phyloP scores from a whole-genome alignment of 2,329 filamentous ascomycete species.

The Aphanoascus verrucosus region DNA sequence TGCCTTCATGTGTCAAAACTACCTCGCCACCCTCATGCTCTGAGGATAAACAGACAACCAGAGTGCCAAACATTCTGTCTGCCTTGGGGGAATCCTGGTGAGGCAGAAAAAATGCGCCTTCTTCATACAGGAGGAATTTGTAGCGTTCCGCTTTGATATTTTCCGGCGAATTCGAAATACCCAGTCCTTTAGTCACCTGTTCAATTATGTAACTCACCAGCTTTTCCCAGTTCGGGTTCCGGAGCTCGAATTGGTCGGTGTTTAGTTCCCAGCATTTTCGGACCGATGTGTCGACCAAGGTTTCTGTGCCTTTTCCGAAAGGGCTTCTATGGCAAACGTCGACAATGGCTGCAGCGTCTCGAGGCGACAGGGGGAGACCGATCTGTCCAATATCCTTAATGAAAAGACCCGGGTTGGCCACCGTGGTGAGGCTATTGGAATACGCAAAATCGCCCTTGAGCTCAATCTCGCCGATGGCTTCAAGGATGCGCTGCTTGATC shows the following conservation, averaged over 20 bases:
- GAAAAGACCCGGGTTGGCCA: slow-evolving; percentile 15
- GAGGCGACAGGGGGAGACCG: slow-evolving; percentile 15
- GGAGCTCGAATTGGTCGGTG: slow-evolving; percentile 30
- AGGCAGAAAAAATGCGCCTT: slow-evolving; percentile 41
- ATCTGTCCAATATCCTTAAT: slow-evolving; percentile 15
- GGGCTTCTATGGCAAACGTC: slow-evolving; percentile 19
- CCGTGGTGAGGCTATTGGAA: background rate
- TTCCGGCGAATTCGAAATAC: slow-evolving; percentile 1
- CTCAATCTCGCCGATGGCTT: background rate
- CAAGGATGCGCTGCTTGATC: background rate
- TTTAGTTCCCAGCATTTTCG: slow-evolving; percentile 39
- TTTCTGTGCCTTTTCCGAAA: slow-evolving; percentile 32
- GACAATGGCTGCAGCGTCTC: slow-evolving; percentile 18
- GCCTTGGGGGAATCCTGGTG: slow-evolving; percentile 41
- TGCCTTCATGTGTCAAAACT: slow-evolving; percentile 30
- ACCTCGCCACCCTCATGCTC: slow-evolving; percentile 41
- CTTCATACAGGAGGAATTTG: slow-evolving; percentile 43
- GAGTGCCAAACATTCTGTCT: slow-evolving; percentile 42
- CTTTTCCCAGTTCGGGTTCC: slow-evolving; percentile 27
- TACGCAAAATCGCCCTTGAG: background rate
- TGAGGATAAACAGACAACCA: slow-evolving; percentile 42
- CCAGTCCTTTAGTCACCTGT: slow-evolving; percentile 10
- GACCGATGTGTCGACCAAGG: slow-evolving; percentile 31
- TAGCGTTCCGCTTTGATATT: slow-evolving; percentile 30
- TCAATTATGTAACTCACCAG: slow-evolving; percentile 11